These are phyloP conservation scores for Hypholoma fasciculare DNA, from an alignment of 768 basidiomycete genomes.

Conservation along the genomic window DNA sequence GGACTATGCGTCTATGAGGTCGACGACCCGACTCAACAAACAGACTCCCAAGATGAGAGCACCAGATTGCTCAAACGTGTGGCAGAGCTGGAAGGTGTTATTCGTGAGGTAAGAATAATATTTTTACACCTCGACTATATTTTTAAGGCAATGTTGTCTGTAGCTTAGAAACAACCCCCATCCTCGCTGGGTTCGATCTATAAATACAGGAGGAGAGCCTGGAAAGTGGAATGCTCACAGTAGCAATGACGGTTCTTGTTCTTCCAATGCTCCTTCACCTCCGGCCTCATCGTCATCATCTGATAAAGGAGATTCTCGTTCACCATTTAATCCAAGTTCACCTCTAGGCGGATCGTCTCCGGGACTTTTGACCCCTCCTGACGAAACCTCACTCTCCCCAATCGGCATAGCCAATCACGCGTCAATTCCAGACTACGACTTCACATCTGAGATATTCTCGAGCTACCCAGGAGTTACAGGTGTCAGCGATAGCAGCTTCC, in stretches of 20 bases:
- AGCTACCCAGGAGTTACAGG: conserved; percentile 30
- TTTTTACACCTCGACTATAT: conserved; percentile 28
- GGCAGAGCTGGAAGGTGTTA: conserved; percentile 81
- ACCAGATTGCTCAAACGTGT: conserved; percentile 70
- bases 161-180: conserved; percentile 76
- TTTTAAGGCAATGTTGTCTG: conserved; percentile 11
- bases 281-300: conserved; percentile 29
- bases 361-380: conserved; percentile 42
- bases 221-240: conserved; percentile 25
- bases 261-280: conserved; percentile 29
- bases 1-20: conserved; percentile 85
- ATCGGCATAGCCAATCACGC: conserved; percentile 21
- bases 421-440: conserved; percentile 34
- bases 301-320: conserved; percentile 25
- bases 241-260: conserved; percentile 19
- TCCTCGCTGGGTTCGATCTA: conserved; percentile 61
- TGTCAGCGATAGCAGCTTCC: conserved; percentile 14
- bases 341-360: conserved; percentile 38
- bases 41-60: conserved; percentile 58
- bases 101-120: conserved; percentile 59
- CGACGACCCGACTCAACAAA: conserved; percentile 67
- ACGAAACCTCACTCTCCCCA: conserved; percentile 37
- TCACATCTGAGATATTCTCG: conserved; percentile 38
- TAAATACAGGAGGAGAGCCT: conserved; percentile 33
- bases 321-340: conserved; percentile 26